Conservation (phyloP, 1,284 basidiomycete genomes). For the Trichosporon inkin region DNA sequence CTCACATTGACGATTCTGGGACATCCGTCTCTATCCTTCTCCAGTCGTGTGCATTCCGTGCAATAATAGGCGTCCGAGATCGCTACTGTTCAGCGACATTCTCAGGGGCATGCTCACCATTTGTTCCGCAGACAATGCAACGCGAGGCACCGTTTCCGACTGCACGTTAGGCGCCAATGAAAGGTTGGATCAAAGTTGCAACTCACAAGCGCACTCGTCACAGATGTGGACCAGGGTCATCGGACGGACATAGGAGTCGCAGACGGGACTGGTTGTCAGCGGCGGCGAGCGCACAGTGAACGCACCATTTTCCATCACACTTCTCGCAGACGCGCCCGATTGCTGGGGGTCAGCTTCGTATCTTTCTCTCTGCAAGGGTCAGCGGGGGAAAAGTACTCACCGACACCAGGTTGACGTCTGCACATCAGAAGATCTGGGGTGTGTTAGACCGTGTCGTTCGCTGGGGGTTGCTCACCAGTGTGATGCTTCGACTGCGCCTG, state of each 20-base stretch:
- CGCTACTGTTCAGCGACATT: conserved; percentile 55
- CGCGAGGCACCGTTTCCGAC: conserved; percentile 91
- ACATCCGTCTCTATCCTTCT: conserved; percentile 97
- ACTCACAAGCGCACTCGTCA: conserved; percentile 88
- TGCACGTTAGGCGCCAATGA: conserved; percentile 17
- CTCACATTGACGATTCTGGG: conserved; percentile 88
- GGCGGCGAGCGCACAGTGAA: conserved; percentile 13
- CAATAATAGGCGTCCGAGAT: conserved; percentile 98
- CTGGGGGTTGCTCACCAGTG: conserved; percentile 61
- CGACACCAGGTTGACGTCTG: conserved; percentile 90
- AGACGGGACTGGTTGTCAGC: conserved; percentile 70
- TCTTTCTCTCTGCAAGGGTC: too few species aligned
- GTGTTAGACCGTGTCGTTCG: conserved; percentile 12
- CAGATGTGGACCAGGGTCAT: conserved; percentile 97
- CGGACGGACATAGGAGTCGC: conserved; percentile 98
- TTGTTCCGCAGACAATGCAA: conserved; percentile 94
- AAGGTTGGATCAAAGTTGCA: conserved; percentile 15
- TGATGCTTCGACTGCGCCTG: conserved; percentile 72
- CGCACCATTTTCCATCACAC: conserved; percentile 97
- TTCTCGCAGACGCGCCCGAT: conserved; percentile 98
- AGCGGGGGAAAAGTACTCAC: conserved; percentile 54
- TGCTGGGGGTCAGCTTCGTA: conserved; percentile 56
- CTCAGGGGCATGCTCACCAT: conserved; percentile 59
- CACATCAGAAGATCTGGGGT: conserved; percentile 90
- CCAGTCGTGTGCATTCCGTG: conserved; percentile 89